Evolutionary conservation across 306 rosid genomes (phyloP), one percentile per base, ranked within the genome.

Genomic region (Glycine latifolia): DNA sequence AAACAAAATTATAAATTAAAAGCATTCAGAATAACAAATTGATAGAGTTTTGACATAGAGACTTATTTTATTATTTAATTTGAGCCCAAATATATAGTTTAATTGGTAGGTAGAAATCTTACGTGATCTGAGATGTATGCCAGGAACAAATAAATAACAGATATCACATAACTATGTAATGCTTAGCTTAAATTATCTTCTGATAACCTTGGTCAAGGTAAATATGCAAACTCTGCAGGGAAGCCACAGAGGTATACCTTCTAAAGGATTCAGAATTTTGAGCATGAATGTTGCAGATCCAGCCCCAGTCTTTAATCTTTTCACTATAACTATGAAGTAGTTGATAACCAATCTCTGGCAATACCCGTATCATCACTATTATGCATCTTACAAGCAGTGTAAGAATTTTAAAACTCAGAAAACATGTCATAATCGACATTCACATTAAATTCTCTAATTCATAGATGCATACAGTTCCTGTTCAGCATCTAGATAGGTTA

Each of bases 341-440:
- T 89, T 94, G 97, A 85, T 87, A 84, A 61, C 95, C 97, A 76
- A 90, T 89, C 90, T 94, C 97, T 48, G 97, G 97, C 74, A 94
- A 88, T 60, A 82, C 86, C 97, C 91, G 91, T 54, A 77, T 81
- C 55, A 77, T 26, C 31, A 26, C 31, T 26, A 26, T 26, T 26
- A 26, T 75, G 67, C 73, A 77, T 77, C 46, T 50, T 67, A 73
- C 65, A 20, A 76, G 60, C 76, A 74, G 46, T 54, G 81, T 61
- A 88, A 41, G 77, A 79, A 79, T 74, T 39, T 47, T 26, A 79
- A 78, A 82, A 50, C 62, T 81, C 69, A 69, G 75, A 85, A 43
- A 76, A 46, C 65, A 47, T 49, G 60, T 56, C 79, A 31, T 26
- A 26, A 16, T 14, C 11, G 37, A 60, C 39, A 54, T 54, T 20